Percentiles rank a stretch among this genome's conserved stretches.
Evolutionary conservation across 768 basidiomycete genomes (phyloP).

Genomic region (Terana coerulea): DNA sequence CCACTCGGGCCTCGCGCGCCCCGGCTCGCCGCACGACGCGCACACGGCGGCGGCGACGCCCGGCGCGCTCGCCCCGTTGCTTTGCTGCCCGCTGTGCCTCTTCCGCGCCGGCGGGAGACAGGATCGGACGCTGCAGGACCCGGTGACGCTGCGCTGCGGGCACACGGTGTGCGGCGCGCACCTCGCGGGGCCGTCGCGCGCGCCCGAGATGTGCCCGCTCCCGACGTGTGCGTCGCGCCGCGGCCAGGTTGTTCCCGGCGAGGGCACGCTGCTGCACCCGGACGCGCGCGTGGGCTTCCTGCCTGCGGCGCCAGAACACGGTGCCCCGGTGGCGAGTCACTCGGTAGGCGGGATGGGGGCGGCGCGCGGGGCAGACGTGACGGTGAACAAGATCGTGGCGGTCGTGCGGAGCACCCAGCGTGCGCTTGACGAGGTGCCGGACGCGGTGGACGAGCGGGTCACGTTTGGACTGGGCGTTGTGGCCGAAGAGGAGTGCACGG

Average conservation of each 20-base stretch:
- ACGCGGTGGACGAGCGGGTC: constrained; percentile 21
- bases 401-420: constrained; percentile 32
- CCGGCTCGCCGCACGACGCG: neutral
- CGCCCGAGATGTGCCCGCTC: constrained; percentile 31
- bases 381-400: constrained; percentile 50
- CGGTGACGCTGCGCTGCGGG: constrained; percentile 71
- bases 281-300: constrained; percentile 26
- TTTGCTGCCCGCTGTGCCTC: constrained; percentile 55
- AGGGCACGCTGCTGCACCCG: constrained; percentile 41
- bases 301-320: constrained; percentile 24
- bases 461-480: constrained; percentile 30
- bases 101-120: constrained; percentile 31
- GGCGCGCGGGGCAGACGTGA: constrained; percentile 42
- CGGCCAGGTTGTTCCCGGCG: constrained; percentile 16
- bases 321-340: constrained; percentile 5
- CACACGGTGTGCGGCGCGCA: constrained; percentile 68
- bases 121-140: constrained; percentile 17
- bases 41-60: constrained; percentile 7
- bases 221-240: constrained; percentile 28
- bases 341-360: constrained; percentile 10
- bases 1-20: too few species aligned
- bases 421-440: neutral
- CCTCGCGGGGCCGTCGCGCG: constrained; percentile 18
- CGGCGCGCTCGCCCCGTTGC: constrained; percentile 32
- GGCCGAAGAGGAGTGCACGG: constrained; percentile 21